A percentile compares a stretch with the other conserved stretches of the same genome.
These are phyloP conservation scores for Stephania yunnanensis DNA, from an alignment of 164 flowering plant species.

Conservation along the genomic window DNA sequence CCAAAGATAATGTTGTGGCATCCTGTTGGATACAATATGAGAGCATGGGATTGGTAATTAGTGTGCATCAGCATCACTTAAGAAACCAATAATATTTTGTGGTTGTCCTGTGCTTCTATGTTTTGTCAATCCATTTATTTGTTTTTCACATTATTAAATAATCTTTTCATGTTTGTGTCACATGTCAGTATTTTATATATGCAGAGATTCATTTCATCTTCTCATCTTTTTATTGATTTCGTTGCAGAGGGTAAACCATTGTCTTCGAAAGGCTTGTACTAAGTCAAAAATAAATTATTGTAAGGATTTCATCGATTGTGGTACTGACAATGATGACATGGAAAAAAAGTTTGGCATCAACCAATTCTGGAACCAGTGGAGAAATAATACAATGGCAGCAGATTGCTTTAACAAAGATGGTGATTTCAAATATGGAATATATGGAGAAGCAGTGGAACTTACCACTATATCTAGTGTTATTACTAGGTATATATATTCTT, in stretches of 20 bases:
- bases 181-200: not conserved
- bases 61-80: too few relatives aligned
- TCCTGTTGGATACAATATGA: too few relatives aligned
- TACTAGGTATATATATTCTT: conserved; percentile 63
- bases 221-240: conserved; percentile 6
- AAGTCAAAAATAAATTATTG: conserved; percentile 21
- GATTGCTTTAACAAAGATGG: conserved; percentile 34
- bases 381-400: conserved; percentile 23
- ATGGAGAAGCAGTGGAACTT: conserved; percentile 49
- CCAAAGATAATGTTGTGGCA: too few relatives aligned
- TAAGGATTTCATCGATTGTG: conserved; percentile 60
- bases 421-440: conserved; percentile 62
- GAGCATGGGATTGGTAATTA: too few relatives aligned
- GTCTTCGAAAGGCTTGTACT: conserved; percentile 65
- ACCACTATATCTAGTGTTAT: conserved; percentile 31
- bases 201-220: not conserved
- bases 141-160: not conserved
- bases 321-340: conserved; percentile 25
- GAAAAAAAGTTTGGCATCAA: not conserved
- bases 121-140: not conserved
- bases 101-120: too few relatives aligned
- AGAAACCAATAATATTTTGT: too few relatives aligned
- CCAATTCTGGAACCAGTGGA: conserved; percentile 33
- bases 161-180: too few relatives aligned
- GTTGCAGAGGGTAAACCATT: conserved; percentile 80